phyloP scores from a whole-genome alignment of 371 early-diverging fungal genomes.

The Apophysomyces elegans region DNA sequence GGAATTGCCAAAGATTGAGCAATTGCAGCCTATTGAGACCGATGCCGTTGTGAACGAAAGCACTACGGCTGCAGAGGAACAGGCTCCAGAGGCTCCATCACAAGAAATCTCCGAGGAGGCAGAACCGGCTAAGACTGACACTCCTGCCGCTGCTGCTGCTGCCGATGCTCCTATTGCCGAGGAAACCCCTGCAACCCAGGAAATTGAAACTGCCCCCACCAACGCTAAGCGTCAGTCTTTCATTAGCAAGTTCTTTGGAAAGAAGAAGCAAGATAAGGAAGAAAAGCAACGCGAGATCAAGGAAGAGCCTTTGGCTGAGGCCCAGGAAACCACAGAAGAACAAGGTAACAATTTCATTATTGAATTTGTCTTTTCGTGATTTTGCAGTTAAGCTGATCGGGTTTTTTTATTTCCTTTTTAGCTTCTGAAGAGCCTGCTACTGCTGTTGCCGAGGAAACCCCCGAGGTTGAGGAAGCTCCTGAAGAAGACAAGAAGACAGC shows the following conservation, averaged over 20 bases:
- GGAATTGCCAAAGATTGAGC: constrained; percentile 21
- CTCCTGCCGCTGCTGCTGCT: constrained; percentile 10
- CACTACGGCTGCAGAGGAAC: background rate
- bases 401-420: constrained; percentile 4
- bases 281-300: constrained; percentile 24
- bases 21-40: constrained; percentile 15
- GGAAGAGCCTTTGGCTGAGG: constrained; percentile 12
- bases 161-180: constrained; percentile 4
- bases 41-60: constrained; percentile 15
- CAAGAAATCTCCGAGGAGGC: background rate
- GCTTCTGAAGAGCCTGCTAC: constrained; percentile 18
- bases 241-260: constrained; percentile 18
- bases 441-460: constrained; percentile 6
- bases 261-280: constrained; percentile 12
- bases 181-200: constrained; percentile 5
- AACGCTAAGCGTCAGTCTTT: constrained; percentile 14
- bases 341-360: constrained; percentile 2
- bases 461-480: constrained; percentile 11
- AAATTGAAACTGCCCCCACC: background rate
- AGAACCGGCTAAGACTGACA: constrained; percentile 17
- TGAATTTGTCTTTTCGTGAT: background rate
- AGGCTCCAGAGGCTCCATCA: constrained; percentile 4
- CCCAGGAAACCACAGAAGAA: constrained; percentile 8
- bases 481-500: constrained; percentile 34
- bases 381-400: background rate